Percentiles rank a stretch among this genome's conserved stretches.
Evolutionary conservation across 78 protist genomes (phyloP).

Genomic region (Dictyostelium brefeldianum): DNA sequence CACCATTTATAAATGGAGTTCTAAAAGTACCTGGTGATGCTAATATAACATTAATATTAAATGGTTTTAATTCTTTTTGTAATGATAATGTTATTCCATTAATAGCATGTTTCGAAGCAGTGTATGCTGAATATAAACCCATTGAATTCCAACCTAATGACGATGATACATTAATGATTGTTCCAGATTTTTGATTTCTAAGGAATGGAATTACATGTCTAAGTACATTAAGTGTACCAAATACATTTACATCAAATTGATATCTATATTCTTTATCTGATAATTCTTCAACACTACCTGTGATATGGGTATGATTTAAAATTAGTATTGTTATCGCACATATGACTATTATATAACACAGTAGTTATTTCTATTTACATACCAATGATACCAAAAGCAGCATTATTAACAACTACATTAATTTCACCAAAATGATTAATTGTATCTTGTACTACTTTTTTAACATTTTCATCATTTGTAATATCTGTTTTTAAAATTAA

Average conservation of each 20-base stretch:
- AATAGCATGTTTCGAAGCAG: too few species aligned
- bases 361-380: too few species aligned
- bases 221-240: constrained; percentile 14
- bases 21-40: too few species aligned
- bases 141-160: background rate
- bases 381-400: constrained; percentile 47
- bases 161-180: constrained; percentile 25
- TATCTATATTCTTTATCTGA: constrained; percentile 10
- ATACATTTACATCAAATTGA: constrained; percentile 50
- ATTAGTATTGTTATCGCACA: too few species aligned
- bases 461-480: constrained; percentile 25
- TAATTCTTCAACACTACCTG: background rate
- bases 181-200: background rate
- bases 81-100: too few species aligned
- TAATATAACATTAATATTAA: too few species aligned
- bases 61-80: too few species aligned
- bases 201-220: constrained; percentile 30
- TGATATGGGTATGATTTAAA: too few species aligned
- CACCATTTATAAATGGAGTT: too few species aligned
- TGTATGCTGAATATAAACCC: too few species aligned
- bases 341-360: too few species aligned
- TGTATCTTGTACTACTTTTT: constrained; percentile 10
- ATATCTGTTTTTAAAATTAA: constrained; percentile 7
- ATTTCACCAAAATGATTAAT: constrained; percentile 14
- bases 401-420: constrained; percentile 72